A percentile compares a stretch with the other conserved stretches of the same genome.
Evolutionary conservation across 441 rosid species (phyloP).

Genomic region (Caryocar brasiliense): DNA sequence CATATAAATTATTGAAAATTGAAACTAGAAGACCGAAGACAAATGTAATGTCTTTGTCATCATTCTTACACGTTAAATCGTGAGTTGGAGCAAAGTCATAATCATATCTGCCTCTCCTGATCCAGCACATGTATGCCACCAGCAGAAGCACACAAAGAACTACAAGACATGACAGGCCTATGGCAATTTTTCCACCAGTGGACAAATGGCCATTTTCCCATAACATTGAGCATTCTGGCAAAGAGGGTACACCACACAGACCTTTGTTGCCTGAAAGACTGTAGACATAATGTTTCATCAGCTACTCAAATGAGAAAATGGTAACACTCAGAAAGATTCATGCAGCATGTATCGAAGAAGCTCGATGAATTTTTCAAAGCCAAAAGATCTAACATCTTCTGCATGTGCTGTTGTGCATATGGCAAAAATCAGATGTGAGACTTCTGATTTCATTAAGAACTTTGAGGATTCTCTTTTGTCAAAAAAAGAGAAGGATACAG

Average conservation of each 20-base stretch:
- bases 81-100: slow-evolving; percentile 89
- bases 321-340: too few species aligned
- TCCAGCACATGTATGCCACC: slow-evolving; percentile 49
- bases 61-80: slow-evolving; percentile 72
- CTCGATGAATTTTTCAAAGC: too few species aligned
- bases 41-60: not conserved
- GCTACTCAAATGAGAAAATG: not conserved
- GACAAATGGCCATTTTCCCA: slow-evolving; percentile 87
- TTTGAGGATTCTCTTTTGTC: too few species aligned
- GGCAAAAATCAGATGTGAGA: too few species aligned
- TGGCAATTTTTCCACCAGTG: slow-evolving; percentile 64
- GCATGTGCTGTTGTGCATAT: too few species aligned
- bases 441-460: too few species aligned
- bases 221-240: slow-evolving; percentile 62
- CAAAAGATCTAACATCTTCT: too few species aligned
- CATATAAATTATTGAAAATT: too few species aligned
- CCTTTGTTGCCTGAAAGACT: slow-evolving; percentile 95
- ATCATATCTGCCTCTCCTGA: slow-evolving; percentile 62
- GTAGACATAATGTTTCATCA: slow-evolving; percentile 12
- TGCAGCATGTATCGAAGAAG: too few species aligned
- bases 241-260: slow-evolving; percentile 74
- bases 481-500: too few species aligned
- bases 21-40: not conserved
- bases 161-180: slow-evolving; percentile 48
- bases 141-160: slow-evolving; percentile 32